These are phyloP conservation scores for Barnettozyma siamensis DNA, from an alignment of 805 yeast species.

Conservation along the genomic window DNA sequence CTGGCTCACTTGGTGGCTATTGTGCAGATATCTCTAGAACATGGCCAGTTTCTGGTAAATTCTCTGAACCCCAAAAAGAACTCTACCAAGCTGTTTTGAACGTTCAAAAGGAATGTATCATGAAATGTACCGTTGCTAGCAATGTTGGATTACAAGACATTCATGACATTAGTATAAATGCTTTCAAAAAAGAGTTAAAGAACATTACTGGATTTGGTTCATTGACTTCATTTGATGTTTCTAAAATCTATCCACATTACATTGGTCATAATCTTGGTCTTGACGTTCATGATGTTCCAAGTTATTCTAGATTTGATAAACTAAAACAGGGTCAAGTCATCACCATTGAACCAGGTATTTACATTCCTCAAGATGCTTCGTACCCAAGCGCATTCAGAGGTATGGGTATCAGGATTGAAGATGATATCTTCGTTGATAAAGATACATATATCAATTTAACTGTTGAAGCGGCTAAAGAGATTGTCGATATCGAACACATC, in stretches of 20 bases:
- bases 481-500: constrained; percentile 69
- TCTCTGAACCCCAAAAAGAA: constrained; percentile 75
- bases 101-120: constrained; percentile 76
- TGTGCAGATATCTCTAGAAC: constrained; percentile 94
- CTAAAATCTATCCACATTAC: constrained; percentile 79
- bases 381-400: constrained; percentile 82
- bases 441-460: constrained; percentile 57
- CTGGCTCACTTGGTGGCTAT: constrained; percentile 90
- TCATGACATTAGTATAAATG: constrained; percentile 61
- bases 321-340: constrained; percentile 72
- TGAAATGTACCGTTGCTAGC: constrained; percentile 49
- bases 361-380: constrained; percentile 62
- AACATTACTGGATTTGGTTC: constrained; percentile 59
- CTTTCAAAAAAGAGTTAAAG: constrained; percentile 57
- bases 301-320: constrained; percentile 47
- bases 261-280: constrained; percentile 94
- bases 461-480: constrained; percentile 79
- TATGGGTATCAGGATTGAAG: constrained; percentile 93
- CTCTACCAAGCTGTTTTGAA: constrained; percentile 82
- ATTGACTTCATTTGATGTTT: constrained; percentile 46
- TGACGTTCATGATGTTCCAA: constrained; percentile 82
- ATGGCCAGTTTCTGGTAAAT: constrained; percentile 83
- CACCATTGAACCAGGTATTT: constrained; percentile 94
- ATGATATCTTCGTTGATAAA: constrained; percentile 80
- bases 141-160: constrained; percentile 62